Evolutionary conservation across 495 filamentous ascomycete species (phyloP).

Genomic region (Sporormia fimetaria): DNA sequence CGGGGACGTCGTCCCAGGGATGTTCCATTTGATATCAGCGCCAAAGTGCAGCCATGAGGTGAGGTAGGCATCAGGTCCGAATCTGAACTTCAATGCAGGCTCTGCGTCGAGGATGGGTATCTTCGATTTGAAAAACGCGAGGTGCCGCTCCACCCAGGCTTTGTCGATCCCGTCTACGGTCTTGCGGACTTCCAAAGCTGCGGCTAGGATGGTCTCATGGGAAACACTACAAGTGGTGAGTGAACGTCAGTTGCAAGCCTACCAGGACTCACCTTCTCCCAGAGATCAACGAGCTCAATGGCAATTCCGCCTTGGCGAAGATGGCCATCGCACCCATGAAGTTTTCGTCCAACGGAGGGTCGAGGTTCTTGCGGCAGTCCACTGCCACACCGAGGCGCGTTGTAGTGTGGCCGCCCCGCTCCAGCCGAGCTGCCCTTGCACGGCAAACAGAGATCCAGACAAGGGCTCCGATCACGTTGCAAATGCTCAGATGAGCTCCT

Average conservation of each 20-base stretch:
- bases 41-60: constrained; percentile 16
- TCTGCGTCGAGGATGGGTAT: constrained; percentile 3
- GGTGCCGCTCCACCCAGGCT: constrained; percentile 7
- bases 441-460: constrained; percentile 17
- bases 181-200: background rate
- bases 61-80: constrained; percentile 11
- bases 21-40: constrained; percentile 8
- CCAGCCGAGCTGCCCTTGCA: constrained; percentile 1
- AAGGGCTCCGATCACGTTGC: constrained; percentile 7
- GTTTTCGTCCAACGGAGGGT: background rate
- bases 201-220: constrained; percentile 4
- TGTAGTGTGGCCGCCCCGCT: background rate
- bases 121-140: constrained; percentile 1
- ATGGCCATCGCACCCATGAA: constrained; percentile 14
- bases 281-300: background rate
- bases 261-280: constrained; percentile 5
- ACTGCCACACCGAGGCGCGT: constrained; percentile 4
- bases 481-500: constrained; percentile 4
- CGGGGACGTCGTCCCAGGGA: constrained; percentile 6
- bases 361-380: constrained; percentile 4
- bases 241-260: background rate
- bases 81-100: background rate
- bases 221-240: constrained; percentile 3
- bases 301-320: constrained; percentile 2
- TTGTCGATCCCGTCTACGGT: constrained; percentile 5